Base-by-base conservation (phyloP, 495 filamentous ascomycete genomes). In the Lasiosphaeriaceae sp. region DNA sequence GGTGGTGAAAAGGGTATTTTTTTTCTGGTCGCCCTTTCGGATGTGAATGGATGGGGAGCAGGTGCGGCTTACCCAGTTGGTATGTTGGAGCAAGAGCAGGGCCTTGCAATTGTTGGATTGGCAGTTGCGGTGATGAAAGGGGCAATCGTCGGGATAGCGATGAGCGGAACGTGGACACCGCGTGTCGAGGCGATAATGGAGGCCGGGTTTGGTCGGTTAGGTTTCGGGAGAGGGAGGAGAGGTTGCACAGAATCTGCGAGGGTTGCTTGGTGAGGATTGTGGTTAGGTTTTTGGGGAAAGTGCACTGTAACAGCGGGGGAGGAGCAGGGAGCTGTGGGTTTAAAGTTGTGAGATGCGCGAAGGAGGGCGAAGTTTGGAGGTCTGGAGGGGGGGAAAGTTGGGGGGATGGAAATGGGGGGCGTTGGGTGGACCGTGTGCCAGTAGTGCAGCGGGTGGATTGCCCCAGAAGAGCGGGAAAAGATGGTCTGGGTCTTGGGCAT, bases 261-360 rank as follows among this genome's bases (percentile, higher is more conserved):
- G 23, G 31, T 52, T 41, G n/a, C 23, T 22, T 31, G 26, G 26
- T 31, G 26, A 31, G 26, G 29, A 23, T 22, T 39, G 37, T 39
- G 14, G 23, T 29, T 29, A 48, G 21, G 19, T 48, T 50, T 43
- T 54, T 56, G 51, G 59, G 51, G 55, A 58, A 56, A 55, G 44
- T 54, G 43, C 47, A 53, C 31, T 14, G 12, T 14, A 39, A 22
- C 44, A 34, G 52, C 55, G 55, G 56, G 56, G 56, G 53, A 46
- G 56, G 53, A 46, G 55, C 26, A 31, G 52, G 51, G 49, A 53
- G 37, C 50, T 51, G 26, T 31, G 9, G 53, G 50, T 57, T 64
- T 59, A 53, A 63, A 63, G 61, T 59, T 63, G 61, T 54, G 57
- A 23, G 58, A 56, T 19, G 37, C 22, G 21, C 37, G 26, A 9